These are phyloP conservation scores for Phytophthora vignae DNA, from an alignment of 352 stramenopile species.

Conservation along the genomic window DNA sequence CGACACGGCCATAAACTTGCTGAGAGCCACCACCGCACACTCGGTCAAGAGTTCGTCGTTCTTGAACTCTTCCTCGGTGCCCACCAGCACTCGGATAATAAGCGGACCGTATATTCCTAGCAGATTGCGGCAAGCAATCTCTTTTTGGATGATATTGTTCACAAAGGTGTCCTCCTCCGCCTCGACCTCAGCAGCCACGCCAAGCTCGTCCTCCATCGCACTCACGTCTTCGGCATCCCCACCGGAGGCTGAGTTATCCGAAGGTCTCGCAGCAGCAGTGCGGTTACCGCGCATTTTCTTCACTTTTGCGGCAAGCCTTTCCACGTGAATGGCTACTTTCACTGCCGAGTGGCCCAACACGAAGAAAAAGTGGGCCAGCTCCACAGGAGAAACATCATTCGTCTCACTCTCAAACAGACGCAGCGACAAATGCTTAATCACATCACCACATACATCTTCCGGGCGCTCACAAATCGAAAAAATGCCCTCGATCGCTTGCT, in stretches of 20 bases:
- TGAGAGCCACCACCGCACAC: conserved; percentile 94
- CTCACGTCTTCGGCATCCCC: conserved; percentile 73
- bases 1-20: conserved; percentile 99
- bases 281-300: conserved; percentile 87
- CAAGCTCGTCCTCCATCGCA: conserved; percentile 94
- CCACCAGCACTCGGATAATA: conserved; percentile 88
- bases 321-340: conserved; percentile 94
- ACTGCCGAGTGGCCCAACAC: conserved; percentile 96
- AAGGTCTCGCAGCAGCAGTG: conserved; percentile 41
- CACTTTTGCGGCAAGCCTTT: conserved; percentile 87
- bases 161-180: conserved; percentile 93
- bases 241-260: conserved; percentile 30
- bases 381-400: conserved; percentile 70
- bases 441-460: conserved; percentile 80
- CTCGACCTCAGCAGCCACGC: conserved; percentile 90
- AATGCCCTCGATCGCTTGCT: conserved; percentile 93
- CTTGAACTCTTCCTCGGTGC: conserved; percentile 64
- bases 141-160: conserved; percentile 92
- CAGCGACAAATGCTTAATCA: conserved; percentile 74
- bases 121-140: conserved; percentile 93
- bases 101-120: conserved; percentile 93
- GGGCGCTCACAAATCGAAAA: conserved; percentile 92
- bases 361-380: conserved; percentile 95
- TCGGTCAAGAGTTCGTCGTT: conserved; percentile 88
- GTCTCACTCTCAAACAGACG: conserved; percentile 71